A percentile compares a stretch with the other conserved stretches of the same genome.
Conservation (phyloP, 192 early-diverging fungal genomes). For the Backusella australiensis region DNA sequence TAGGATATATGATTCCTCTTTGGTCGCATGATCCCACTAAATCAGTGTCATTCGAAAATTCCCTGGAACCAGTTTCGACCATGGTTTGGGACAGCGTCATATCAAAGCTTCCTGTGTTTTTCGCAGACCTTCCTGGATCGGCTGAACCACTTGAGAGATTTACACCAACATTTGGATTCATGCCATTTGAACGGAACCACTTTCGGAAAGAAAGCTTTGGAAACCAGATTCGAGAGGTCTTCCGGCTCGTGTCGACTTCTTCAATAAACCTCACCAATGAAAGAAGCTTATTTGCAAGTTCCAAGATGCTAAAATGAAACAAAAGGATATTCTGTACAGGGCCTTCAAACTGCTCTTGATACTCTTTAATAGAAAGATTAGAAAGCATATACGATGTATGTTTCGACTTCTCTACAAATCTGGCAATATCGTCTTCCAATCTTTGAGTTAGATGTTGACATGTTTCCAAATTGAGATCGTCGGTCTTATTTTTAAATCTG, state of each 20-base stretch:
- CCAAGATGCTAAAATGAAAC: slow-evolving; percentile 1
- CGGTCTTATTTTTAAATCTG: background rate
- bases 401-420: background rate
- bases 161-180: slow-evolving; percentile 5
- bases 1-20: background rate
- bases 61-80: background rate
- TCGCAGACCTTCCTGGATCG: background rate
- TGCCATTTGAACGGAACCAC: slow-evolving; percentile 6
- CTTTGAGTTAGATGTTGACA: background rate
- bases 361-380: background rate
- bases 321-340: background rate
- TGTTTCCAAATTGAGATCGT: background rate
- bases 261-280: background rate
- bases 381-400: background rate
- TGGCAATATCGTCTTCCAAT: background rate
- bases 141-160: background rate
- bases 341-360: slow-evolving; percentile 5
- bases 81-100: background rate
- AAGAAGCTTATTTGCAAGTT: background rate
- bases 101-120: background rate
- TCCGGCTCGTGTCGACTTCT: background rate
- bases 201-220: slow-evolving; percentile 15
- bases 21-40: background rate
- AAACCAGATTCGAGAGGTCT: background rate
- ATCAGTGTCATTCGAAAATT: background rate